Evolutionary conservation across 257 asterid genomes (phyloP), one percentile per base, ranked within the genome.

Genomic region (Nicotiana paniculata): DNA sequence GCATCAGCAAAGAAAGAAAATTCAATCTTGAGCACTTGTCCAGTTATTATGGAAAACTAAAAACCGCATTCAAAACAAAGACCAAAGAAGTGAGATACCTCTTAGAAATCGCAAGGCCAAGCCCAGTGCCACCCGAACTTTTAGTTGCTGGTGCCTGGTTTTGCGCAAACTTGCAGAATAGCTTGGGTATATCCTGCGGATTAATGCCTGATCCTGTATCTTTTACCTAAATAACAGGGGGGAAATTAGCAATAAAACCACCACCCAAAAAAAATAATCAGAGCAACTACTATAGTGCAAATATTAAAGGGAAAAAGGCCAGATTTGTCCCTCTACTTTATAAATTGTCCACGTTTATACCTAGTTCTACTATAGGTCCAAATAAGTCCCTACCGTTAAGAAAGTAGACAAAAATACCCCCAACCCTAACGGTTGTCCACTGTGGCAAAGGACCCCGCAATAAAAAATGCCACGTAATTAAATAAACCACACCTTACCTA

Each of bases 41-140:
- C 54, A 17, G 30, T 9, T 48, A 51, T 75, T 4, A 15, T 26
- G 57, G 43, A 24, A 75, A 51, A 75, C 80, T 17, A 13, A 62
- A 65, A 66, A 61, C n/a, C 2, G 8, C 28, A 77, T 18, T 57
- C n/a, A 84, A 46, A 26, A 2, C 46, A 54, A 24, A 69, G 15
- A 63, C 51, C 59, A n/a, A 59, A 12, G 80, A 55, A 54, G 15
- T 53, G 75, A 57, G 30, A 62, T 88, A 94, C 99, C 99, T 91
- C 87, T 90, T 96, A 86, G 92, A 91, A 84, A 96, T 94, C 21
- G 99, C 99, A 77, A 96, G 93, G 84, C 99, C 99, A 80, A 96
- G 99, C 39, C 99, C 99, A 85, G 95, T 89, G 69, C 98, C 99
- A 76, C 92, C 87, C 72, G 96, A 82, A 87, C 90, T 93, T 85